Percentiles rank a stretch among this genome's conserved stretches.
Evolutionary conservation across 2,329 filamentous ascomycete species (phyloP).

Genomic region (Huntiella bhutanensis): DNA sequence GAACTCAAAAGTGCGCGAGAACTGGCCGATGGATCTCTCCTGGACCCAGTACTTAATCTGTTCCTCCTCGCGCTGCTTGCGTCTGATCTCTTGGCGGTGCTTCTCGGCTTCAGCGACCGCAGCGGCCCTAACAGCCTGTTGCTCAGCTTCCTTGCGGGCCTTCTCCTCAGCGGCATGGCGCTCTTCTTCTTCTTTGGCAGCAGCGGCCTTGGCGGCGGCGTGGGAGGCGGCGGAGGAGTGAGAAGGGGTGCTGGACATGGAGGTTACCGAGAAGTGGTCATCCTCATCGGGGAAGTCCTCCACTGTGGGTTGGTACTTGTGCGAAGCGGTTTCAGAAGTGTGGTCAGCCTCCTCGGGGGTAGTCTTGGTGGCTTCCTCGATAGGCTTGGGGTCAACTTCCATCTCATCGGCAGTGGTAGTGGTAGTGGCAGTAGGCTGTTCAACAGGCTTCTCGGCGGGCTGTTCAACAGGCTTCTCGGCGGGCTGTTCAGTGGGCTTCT

Average conservation of each 20-base stretch:
- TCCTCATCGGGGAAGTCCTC: slow-evolving; percentile 31
- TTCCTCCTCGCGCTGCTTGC: slow-evolving; percentile 18
- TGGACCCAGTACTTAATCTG: slow-evolving; percentile 50
- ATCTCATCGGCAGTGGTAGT: slow-evolving; percentile 36
- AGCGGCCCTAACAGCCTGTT: slow-evolving; percentile 8
- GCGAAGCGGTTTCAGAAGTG: slow-evolving; percentile 45
- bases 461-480: neutral
- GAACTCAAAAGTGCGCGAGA: slow-evolving; percentile 51
- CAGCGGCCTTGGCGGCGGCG: slow-evolving; percentile 13
- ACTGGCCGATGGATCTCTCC: slow-evolving; percentile 48
- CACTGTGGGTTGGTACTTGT: slow-evolving; percentile 32
- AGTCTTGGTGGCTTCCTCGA: slow-evolving; percentile 9
- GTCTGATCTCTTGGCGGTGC: slow-evolving; percentile 2
- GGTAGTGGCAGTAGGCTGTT: neutral
- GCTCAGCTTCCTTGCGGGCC: slow-evolving; percentile 25
- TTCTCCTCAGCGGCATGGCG: slow-evolving; percentile 15
- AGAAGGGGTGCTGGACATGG: slow-evolving; percentile 13
- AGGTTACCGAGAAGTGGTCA: slow-evolving; percentile 14
- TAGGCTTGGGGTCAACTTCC: slow-evolving; percentile 15
- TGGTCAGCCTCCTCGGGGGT: slow-evolving; percentile 26
- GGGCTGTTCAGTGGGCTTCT: neutral
- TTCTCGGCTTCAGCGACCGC: slow-evolving; percentile 11
- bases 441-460: slow-evolving; percentile 23
- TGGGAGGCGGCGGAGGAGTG: slow-evolving; percentile 14
- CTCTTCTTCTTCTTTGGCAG: slow-evolving; percentile 6